phyloP scores from a whole-genome alignment of 345 rosid species.

The Salix exigua region DNA sequence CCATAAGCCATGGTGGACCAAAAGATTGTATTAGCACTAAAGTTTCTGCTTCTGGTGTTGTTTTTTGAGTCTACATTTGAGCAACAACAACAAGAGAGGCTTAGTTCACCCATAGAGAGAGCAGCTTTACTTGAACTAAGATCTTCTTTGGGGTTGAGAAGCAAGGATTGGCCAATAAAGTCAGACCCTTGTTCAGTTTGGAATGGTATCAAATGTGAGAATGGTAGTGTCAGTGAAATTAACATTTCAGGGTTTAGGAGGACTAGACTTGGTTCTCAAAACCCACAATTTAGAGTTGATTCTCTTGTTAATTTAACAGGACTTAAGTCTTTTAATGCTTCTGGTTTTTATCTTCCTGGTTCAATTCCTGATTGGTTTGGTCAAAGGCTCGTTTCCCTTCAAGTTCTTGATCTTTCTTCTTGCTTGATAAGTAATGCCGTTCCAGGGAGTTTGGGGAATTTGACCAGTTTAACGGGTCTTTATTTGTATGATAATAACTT shows the following conservation, averaged over 20 bases:
- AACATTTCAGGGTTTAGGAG: slow-evolving; percentile 84
- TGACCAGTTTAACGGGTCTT: slow-evolving; percentile 58
- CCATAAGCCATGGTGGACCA: slow-evolving; percentile 64
- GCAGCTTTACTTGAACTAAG: slow-evolving; percentile 69
- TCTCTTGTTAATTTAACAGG: slow-evolving; percentile 62
- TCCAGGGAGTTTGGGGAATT: slow-evolving; percentile 64
- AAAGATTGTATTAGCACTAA: slow-evolving; percentile 32
- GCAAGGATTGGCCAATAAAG: slow-evolving; percentile 89
- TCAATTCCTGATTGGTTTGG: slow-evolving; percentile 81
- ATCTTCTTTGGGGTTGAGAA: slow-evolving; percentile 81
- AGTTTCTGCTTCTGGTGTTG: slow-evolving; percentile 37
- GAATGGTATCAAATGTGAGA: slow-evolving; percentile 62
- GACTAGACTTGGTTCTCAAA: slow-evolving; percentile 65
- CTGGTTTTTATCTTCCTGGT: slow-evolving; percentile 71
- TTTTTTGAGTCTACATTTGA: slow-evolving; percentile 48
- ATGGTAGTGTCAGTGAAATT: slow-evolving; percentile 65
- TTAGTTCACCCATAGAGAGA: slow-evolving; percentile 48
- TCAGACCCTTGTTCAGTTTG: slow-evolving; percentile 70
- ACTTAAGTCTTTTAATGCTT: slow-evolving; percentile 71
- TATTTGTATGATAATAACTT: slow-evolving; percentile 58
- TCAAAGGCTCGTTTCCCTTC: slow-evolving; percentile 41
- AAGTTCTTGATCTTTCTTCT: slow-evolving; percentile 83
- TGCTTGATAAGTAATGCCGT: slow-evolving; percentile 56
- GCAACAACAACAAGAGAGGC: slow-evolving; percentile 44
- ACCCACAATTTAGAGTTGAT: slow-evolving; percentile 74